Evolutionary conservation across 2,329 filamentous ascomycete genomes (phyloP).

Genomic region (Sclerotiophoma versabilis): DNA sequence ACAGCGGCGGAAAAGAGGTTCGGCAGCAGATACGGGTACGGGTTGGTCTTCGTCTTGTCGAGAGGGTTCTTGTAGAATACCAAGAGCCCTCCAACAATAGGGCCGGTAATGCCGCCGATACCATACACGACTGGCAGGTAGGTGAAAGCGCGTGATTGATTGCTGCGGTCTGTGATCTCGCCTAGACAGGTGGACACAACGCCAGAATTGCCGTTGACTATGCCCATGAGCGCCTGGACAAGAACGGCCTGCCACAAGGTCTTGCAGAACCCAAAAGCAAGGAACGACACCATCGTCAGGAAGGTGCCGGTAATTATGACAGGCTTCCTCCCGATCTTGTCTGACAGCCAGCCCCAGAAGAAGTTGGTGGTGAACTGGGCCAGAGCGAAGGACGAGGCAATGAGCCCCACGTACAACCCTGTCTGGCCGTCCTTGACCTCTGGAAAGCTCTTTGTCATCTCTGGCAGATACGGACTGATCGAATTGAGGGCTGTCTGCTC

Average conservation of each 20-base stretch:
- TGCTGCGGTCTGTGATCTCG: constrained; percentile 92
- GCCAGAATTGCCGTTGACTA: constrained; percentile 94
- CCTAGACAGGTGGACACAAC: constrained; percentile 93
- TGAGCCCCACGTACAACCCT: constrained; percentile 86
- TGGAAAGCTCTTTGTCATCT: constrained; percentile 88
- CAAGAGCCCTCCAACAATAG: constrained; percentile 85
- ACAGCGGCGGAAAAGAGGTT: constrained; percentile 81
- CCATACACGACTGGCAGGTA: constrained; percentile 98
- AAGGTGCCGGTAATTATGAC: constrained; percentile 82
- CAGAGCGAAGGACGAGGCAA: constrained; percentile 89
- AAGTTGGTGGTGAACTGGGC: constrained; percentile 94
- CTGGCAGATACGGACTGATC: constrained; percentile 91
- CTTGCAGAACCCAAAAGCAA: constrained; percentile 85
- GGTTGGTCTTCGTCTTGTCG: constrained; percentile 57
- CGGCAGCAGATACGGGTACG: constrained; percentile 83
- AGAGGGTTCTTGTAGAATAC: constrained; percentile 70
- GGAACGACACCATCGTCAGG: constrained; percentile 81
- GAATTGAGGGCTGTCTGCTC: constrained; percentile 98
- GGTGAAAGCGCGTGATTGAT: constrained; percentile 91
- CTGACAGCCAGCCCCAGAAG: constrained; percentile 85
- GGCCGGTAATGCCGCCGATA: constrained; percentile 89
- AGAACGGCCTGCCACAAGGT: constrained; percentile 83
- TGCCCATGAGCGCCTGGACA: constrained; percentile 88
- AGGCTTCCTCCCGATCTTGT: constrained; percentile 80
- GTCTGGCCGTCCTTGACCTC: constrained; percentile 74